Conservation (phyloP, 1,139 yeast genomes). For the Sugiyamaella novakii region DNA sequence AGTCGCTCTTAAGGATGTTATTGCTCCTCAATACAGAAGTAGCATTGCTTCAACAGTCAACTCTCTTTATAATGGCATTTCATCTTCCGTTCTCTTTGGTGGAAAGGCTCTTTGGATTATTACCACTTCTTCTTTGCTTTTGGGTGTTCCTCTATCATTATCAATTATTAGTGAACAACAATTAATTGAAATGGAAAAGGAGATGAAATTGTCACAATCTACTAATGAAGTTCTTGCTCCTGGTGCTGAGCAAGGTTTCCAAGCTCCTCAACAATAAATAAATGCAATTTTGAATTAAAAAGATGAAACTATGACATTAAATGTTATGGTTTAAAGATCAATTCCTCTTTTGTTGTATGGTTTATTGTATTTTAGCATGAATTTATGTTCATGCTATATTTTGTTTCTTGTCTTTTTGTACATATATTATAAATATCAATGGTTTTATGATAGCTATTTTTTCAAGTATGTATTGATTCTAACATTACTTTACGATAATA, state of each 20-base stretch:
- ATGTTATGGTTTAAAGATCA: too few species aligned
- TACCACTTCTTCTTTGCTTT: conserved; percentile 78
- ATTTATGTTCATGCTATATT: not conserved
- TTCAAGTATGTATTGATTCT: not conserved
- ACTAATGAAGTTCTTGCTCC: conserved; percentile 83
- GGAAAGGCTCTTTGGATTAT: conserved; percentile 84
- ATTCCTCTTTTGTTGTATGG: too few species aligned
- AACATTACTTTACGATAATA: too few species aligned
- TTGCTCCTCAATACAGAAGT: conserved; percentile 85
- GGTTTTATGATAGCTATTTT: not conserved
- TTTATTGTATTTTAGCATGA: not conserved
- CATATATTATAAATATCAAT: conserved; percentile 6
- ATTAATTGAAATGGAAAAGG: conserved; percentile 91
- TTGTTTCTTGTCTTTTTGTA: conserved; percentile 1
- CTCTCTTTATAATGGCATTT: conserved; percentile 38
- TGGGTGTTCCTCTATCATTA: conserved; percentile 91
- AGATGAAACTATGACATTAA: conserved; percentile 8
- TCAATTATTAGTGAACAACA: conserved; percentile 92
- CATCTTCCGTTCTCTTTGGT: conserved; percentile 54
- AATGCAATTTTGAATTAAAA: conserved; percentile 8
- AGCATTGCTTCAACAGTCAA: conserved; percentile 41
- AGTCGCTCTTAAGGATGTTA: conserved; percentile 85
- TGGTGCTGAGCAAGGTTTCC: conserved; percentile 63
- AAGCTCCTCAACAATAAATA: conserved; percentile 33
- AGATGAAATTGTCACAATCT: conserved; percentile 81